Evolutionary conservation across 768 basidiomycete species (phyloP).

Genomic region (Obba rivulosa): DNA sequence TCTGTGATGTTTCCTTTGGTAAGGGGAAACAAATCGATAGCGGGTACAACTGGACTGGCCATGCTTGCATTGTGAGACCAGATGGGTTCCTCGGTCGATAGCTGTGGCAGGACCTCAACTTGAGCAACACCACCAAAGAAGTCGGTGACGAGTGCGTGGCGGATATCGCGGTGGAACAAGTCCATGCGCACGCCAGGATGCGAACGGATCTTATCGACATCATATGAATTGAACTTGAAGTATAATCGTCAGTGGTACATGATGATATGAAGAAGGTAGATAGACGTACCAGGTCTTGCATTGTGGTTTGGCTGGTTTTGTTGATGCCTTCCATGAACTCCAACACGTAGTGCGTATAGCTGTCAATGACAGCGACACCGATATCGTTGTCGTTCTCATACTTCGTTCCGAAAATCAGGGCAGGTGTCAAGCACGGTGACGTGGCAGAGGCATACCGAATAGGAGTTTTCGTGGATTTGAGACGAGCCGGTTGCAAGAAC

Average conservation of each 20-base stretch:
- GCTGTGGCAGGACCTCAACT: slow-evolving; percentile 51
- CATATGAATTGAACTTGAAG: slow-evolving; percentile 75
- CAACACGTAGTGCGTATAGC: slow-evolving; percentile 88
- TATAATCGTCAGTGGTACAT: background rate
- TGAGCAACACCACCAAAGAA: slow-evolving; percentile 80
- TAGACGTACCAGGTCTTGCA: slow-evolving; percentile 75
- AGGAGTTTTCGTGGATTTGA: slow-evolving; percentile 81
- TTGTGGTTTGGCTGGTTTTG: slow-evolving; percentile 77
- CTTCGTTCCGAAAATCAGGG: slow-evolving; percentile 32
- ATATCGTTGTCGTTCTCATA: slow-evolving; percentile 92
- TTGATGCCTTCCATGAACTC: slow-evolving; percentile 90
- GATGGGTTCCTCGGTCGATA: background rate
- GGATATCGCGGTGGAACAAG: slow-evolving; percentile 67
- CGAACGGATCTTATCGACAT: slow-evolving; percentile 70
- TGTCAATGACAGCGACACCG: slow-evolving; percentile 93
- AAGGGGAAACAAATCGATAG: no score
- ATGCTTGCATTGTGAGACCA: background rate
- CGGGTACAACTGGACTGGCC: background rate
- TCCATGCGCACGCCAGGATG: slow-evolving; percentile 87
- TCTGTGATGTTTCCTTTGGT: background rate
- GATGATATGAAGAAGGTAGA: background rate
- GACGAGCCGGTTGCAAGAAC: slow-evolving; percentile 90
- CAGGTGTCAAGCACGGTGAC: no score
- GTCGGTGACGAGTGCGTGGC: slow-evolving; percentile 54
- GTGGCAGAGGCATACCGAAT: slow-evolving; percentile 57